A percentile compares a stretch with the other conserved stretches of the same genome.
Conservation (phyloP, 441 rosid genomes). For the Aquilaria agallochum region DNA sequence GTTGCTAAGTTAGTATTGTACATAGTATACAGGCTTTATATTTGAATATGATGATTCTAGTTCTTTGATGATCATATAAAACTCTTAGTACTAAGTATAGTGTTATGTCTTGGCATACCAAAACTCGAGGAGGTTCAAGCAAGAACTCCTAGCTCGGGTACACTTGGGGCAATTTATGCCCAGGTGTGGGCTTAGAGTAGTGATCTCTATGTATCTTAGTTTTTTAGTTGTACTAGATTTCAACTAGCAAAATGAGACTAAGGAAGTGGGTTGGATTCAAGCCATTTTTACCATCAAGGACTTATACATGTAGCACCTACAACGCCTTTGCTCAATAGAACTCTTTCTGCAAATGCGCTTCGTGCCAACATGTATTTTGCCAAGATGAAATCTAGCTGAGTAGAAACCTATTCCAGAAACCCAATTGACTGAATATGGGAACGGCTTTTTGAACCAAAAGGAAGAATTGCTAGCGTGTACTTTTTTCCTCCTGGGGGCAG, state of each 20-base stretch:
- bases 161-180: too few species aligned
- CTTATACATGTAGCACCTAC: constrained; percentile 13
- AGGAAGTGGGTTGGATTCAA: constrained; percentile 44
- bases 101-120: too few species aligned
- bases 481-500: constrained; percentile 57
- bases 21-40: too few species aligned
- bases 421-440: constrained; percentile 31
- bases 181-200: too few species aligned
- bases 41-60: too few species aligned
- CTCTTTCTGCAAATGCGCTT: neutral
- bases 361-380: constrained; percentile 28
- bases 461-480: constrained; percentile 14
- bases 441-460: constrained; percentile 28
- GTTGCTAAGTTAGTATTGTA: too few species aligned
- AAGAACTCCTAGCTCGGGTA: too few species aligned
- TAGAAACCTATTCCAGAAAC: constrained; percentile 32
- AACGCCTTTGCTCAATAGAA: constrained; percentile 26
- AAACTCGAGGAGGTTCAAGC: too few species aligned
- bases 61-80: too few species aligned
- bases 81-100: too few species aligned
- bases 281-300: constrained; percentile 28
- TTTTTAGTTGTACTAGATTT: constrained; percentile 29
- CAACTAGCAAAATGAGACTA: constrained; percentile 27
- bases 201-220: constrained; percentile 1
- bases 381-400: constrained; percentile 49